Percentiles rank a stretch among this genome's conserved stretches.
These are phyloP conservation scores for Saraca asoca DNA, from an alignment of 331 rosid genomes.

Conservation along the genomic window DNA sequence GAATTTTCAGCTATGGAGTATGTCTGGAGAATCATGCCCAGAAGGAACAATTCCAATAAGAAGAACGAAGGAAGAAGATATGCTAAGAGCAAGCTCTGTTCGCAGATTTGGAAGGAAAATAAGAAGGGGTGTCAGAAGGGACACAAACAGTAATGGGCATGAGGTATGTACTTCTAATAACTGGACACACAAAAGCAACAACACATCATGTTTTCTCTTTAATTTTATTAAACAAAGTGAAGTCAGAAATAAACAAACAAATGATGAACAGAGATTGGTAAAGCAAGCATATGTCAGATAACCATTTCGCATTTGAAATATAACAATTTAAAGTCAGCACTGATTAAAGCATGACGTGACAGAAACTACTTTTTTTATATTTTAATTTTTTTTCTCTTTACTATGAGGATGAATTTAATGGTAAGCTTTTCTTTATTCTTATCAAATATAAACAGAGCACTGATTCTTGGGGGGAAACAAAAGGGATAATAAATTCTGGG, in stretches of 20 bases:
- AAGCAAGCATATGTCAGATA: constrained; percentile 13
- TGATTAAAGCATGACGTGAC: constrained; percentile 12
- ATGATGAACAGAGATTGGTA: constrained; percentile 15
- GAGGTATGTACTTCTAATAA: constrained; percentile 56
- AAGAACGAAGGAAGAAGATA: constrained; percentile 78
- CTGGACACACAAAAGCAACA: constrained; percentile 4
- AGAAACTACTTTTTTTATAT: constrained; percentile 17
- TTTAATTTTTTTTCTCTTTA: constrained; percentile 11
- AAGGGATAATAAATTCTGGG: constrained; percentile 12
- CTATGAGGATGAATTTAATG: no score
- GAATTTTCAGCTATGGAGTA: constrained; percentile 71
- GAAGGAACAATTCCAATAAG: constrained; percentile 91
- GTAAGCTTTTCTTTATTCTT: no score
- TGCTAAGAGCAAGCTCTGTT: constrained; percentile 74
- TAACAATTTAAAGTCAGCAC: not conserved
- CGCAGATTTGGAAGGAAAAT: constrained; percentile 74
- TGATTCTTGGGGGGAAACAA: not conserved
- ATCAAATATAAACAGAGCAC: no score
- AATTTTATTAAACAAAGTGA: not conserved
- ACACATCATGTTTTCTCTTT: constrained; percentile 28
- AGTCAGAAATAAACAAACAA: constrained; percentile 2
- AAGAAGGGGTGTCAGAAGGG: constrained; percentile 65
- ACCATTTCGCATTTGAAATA: constrained; percentile 11
- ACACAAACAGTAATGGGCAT: constrained; percentile 78
- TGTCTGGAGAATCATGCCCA: constrained; percentile 75